Evolutionary conservation across 225 moss, liverwort and hornwort species (phyloP).

Genomic region (Neckera pumila): DNA sequence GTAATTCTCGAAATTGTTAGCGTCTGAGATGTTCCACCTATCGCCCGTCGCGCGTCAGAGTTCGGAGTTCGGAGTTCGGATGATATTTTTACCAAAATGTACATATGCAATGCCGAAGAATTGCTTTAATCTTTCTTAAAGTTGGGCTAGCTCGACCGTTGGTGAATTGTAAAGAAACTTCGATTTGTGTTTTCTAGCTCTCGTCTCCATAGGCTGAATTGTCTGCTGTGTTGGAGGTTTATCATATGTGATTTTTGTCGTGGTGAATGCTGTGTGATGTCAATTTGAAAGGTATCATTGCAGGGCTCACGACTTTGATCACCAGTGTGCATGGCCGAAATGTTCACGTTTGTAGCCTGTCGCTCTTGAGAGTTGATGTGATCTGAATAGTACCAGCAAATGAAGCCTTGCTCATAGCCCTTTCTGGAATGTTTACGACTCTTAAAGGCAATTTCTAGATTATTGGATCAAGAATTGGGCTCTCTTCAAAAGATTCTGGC

Average conservation of each 20-base stretch:
- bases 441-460: not conserved
- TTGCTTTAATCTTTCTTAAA: not conserved
- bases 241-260: not conserved
- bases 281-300: not conserved
- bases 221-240: not conserved
- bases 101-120: constrained; percentile 4
- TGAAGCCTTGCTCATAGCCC: not conserved
- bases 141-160: not conserved
- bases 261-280: not conserved
- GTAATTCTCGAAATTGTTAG: not conserved
- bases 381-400: not conserved
- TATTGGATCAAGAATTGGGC: not conserved
- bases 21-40: not conserved
- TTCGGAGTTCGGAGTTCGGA: not conserved
- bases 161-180: not conserved
- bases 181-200: not conserved
- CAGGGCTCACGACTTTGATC: not conserved
- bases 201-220: not conserved
- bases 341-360: not conserved
- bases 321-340: not conserved
- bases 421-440: not conserved
- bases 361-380: not conserved
- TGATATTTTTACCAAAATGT: not conserved
- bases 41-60: not conserved
- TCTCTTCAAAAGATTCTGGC: not conserved